These are phyloP conservation scores for Aegilops longissima DNA, from an alignment of 176 grass and related monocot species.

Conservation along the genomic window DNA sequence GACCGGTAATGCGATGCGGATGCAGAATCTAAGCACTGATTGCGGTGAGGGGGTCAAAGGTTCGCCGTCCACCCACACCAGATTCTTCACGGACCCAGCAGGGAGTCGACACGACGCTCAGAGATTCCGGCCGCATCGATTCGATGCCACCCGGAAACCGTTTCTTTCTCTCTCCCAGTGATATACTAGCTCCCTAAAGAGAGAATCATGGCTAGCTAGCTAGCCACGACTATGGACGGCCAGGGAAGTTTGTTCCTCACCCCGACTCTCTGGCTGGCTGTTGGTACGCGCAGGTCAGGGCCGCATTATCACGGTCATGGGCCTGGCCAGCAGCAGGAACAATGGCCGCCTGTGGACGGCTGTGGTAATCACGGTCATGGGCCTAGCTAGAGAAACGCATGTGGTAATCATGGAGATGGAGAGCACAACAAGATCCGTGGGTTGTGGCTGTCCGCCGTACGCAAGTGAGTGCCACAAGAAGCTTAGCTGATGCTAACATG, in stretches of 20 bases:
- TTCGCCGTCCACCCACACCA: neutral
- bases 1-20: constrained; percentile 19
- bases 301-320: neutral
- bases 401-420: too few species aligned
- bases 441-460: too few species aligned
- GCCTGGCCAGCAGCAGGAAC: too few species aligned
- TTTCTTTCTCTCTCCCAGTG: neutral
- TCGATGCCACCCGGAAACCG: neutral
- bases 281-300: neutral
- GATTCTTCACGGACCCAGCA: constrained; percentile 26
- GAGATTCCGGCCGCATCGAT: constrained; percentile 11
- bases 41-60: constrained; percentile 18
- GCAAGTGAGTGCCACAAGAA: too few species aligned
- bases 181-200: neutral
- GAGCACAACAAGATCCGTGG: too few species aligned
- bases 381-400: too few species aligned
- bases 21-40: constrained; percentile 21
- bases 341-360: too few species aligned
- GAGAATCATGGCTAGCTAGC: neutral
- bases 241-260: neutral
- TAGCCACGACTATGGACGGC: neutral
- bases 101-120: constrained; percentile 19
- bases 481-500: too few species aligned
- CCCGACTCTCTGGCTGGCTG: neutral
- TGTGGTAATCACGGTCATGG: too few species aligned